A percentile compares a stretch with the other conserved stretches of the same genome.
Evolutionary conservation across 768 basidiomycete genomes (phyloP).

Genomic region (Tylopilus balloui): DNA sequence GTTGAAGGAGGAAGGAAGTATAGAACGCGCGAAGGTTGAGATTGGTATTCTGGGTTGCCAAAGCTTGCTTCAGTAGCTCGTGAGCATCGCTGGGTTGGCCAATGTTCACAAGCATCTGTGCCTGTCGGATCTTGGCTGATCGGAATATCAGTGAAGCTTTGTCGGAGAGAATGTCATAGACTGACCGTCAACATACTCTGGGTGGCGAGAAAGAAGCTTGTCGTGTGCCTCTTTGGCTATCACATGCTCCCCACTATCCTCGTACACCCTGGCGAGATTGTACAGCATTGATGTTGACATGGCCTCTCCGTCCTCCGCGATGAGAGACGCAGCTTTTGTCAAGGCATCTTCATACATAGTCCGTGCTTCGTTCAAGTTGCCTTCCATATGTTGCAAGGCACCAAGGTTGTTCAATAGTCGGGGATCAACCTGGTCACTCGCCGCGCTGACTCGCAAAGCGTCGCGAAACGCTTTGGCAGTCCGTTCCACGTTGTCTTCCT

Average conservation of each 20-base stretch:
- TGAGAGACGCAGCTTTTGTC: constrained; percentile 47
- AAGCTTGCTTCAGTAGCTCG: constrained; percentile 83
- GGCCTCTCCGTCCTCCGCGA: constrained; percentile 51
- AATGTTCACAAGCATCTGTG: constrained; percentile 66
- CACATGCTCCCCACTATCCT: constrained; percentile 69
- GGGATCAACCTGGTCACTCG: constrained; percentile 50
- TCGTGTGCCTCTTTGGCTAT: constrained; percentile 84
- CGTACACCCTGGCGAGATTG: constrained; percentile 89
- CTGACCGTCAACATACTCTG: constrained; percentile 94
- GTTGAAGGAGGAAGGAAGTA: constrained; percentile 86
- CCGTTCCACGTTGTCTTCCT: constrained; percentile 71
- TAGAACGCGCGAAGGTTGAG: constrained; percentile 91
- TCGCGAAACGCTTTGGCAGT: constrained; percentile 70
- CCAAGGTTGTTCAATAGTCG: constrained; percentile 79
- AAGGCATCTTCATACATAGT: constrained; percentile 72
- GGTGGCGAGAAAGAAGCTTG: constrained; percentile 83
- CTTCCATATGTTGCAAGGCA: constrained; percentile 67
- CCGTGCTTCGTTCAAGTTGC: constrained; percentile 51
- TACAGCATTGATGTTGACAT: constrained; percentile 82
- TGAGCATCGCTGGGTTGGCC: constrained; percentile 81
- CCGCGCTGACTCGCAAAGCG: constrained; percentile 61
- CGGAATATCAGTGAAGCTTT: constrained; percentile 6
- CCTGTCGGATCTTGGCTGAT: constrained; percentile 88
- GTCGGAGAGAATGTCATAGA: constrained; percentile 2
- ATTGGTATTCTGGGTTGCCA: constrained; percentile 70